Percentiles rank a stretch among this genome's conserved stretches.
Conservation (phyloP, 768 basidiomycete species). For the Xerocomellus amylosporus region DNA sequence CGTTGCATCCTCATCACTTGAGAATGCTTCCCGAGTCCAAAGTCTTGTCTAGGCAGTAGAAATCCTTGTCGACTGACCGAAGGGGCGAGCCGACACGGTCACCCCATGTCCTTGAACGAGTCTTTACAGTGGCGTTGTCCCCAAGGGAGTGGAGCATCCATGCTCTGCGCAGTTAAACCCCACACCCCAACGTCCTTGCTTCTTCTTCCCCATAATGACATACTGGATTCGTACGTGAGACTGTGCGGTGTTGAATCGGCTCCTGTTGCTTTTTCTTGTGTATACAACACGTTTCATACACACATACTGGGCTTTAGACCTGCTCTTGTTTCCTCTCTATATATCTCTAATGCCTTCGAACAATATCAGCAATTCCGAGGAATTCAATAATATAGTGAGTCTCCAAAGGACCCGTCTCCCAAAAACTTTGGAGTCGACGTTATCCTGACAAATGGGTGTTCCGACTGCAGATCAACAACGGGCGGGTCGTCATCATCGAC, state of each 20-base stretch:
- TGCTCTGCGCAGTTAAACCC: background rate
- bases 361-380: constrained; percentile 16
- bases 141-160: background rate
- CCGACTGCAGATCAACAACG: constrained; percentile 23
- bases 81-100: background rate
- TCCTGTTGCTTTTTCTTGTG: background rate
- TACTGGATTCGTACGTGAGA: background rate
- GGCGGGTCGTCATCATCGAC: constrained; percentile 24
- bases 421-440: background rate
- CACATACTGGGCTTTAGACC: no score
- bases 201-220: constrained; percentile 2
- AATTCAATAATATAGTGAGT: constrained; percentile 22
- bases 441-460: background rate
- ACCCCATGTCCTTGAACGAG: background rate
- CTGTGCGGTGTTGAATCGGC: background rate
- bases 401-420: constrained; percentile 1
- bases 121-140: background rate
- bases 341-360: constrained; percentile 15
- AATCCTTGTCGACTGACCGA: background rate
- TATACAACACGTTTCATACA: background rate
- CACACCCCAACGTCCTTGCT: background rate
- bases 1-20: background rate
- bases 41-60: no score
- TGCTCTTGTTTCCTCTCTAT: background rate
- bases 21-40: background rate